These are phyloP conservation scores for Capsicum chinense DNA, from an alignment of 257 asterid genomes.

Conservation along the genomic window DNA sequence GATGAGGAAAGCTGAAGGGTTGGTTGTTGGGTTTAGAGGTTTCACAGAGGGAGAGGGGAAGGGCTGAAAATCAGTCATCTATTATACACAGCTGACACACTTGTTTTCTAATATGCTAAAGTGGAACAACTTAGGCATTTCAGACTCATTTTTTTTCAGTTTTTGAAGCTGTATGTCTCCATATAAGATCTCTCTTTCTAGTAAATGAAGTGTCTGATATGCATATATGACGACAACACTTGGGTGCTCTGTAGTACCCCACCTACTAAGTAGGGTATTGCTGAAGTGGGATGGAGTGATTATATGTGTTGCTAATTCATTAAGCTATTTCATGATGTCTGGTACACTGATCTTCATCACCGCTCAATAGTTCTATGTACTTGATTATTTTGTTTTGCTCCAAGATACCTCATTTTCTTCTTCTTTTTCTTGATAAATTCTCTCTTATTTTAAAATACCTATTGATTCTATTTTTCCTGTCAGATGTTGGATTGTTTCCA, in stretches of 20 bases:
- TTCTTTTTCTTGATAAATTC: background rate
- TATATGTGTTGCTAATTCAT: slow-evolving; percentile 9
- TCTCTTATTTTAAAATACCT: background rate
- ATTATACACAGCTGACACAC: background rate
- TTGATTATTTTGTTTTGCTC: slow-evolving; percentile 9
- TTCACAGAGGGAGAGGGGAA: slow-evolving; percentile 2
- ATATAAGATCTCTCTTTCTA: background rate
- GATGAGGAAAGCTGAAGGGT: background rate
- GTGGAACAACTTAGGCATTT: slow-evolving; percentile 12
- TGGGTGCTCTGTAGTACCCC: slow-evolving; percentile 1
- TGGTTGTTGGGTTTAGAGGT: background rate
- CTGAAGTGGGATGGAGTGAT: background rate
- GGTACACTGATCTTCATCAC: slow-evolving; percentile 20
- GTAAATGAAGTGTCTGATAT: background rate
- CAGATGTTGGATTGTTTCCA: slow-evolving; percentile 16
- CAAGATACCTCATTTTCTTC: slow-evolving; percentile 8
- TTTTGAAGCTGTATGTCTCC: background rate
- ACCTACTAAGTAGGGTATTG: background rate
- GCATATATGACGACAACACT: background rate
- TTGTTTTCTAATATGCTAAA: background rate
- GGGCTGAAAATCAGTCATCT: background rate
- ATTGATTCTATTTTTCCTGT: background rate
- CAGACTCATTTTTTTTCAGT: background rate
- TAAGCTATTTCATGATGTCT: background rate
- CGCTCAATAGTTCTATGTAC: background rate